A percentile compares a stretch with the other conserved stretches of the same genome.
Evolutionary conservation across 495 filamentous ascomycete genomes (phyloP).

Genomic region (Penicillium pancosmium): DNA sequence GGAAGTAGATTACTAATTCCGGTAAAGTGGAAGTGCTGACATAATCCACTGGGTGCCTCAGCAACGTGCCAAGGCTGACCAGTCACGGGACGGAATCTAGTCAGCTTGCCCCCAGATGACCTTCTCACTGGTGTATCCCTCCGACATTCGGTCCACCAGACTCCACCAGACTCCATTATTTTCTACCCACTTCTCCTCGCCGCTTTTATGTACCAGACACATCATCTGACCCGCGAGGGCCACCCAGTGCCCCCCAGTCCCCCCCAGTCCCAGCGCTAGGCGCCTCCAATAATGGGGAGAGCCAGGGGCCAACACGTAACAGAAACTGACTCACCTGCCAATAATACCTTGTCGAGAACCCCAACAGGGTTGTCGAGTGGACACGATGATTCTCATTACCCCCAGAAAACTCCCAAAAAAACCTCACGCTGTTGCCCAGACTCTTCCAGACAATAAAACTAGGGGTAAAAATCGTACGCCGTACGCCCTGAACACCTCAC

Average conservation of each 20-base stretch:
- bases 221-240: slow-evolving; percentile 35
- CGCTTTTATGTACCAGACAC: slow-evolving; percentile 16
- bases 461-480: slow-evolving; percentile 5
- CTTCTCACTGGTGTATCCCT: slow-evolving; percentile 6
- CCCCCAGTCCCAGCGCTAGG: slow-evolving; percentile 3
- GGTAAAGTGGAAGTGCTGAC: background rate
- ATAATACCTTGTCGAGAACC: slow-evolving; percentile 18
- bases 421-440: slow-evolving; percentile 20
- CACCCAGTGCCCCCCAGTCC: no score
- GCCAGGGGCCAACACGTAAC: slow-evolving; percentile 41
- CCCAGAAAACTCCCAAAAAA: slow-evolving; percentile 28
- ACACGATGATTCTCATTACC: slow-evolving; percentile 26
- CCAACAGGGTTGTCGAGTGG: slow-evolving; percentile 17
- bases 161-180: slow-evolving; percentile 3
- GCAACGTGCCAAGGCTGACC: slow-evolving; percentile 13
- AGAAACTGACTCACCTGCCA: slow-evolving; percentile 38
- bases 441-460: slow-evolving; percentile 2
- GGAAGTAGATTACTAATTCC: background rate
- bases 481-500: slow-evolving; percentile 15
- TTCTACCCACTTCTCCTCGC: slow-evolving; percentile 6
- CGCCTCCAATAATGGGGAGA: slow-evolving; percentile 18
- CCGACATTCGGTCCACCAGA: background rate
- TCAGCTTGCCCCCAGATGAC: background rate
- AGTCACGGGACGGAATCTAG: background rate
- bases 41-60: slow-evolving; percentile 8